phyloP scores from a whole-genome alignment of 768 basidiomycete species.

The Psilocybe azurescens region DNA sequence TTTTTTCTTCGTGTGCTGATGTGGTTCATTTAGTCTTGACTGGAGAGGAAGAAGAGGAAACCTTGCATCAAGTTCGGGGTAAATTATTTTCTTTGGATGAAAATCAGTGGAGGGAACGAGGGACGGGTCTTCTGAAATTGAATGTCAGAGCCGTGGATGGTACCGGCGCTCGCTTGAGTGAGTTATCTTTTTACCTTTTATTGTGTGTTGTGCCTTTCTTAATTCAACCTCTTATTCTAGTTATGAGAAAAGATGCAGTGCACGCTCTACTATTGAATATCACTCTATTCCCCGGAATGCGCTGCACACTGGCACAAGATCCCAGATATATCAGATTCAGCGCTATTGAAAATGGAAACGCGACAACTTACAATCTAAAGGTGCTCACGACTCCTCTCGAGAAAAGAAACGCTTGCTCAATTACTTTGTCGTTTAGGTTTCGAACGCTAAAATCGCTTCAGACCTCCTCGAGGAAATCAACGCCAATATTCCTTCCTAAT shows the following conservation, averaged over 20 bases:
- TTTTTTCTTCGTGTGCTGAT: constrained; percentile 10
- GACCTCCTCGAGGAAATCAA: constrained; percentile 67
- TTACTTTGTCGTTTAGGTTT: constrained; percentile 47
- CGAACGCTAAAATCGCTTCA: constrained; percentile 72
- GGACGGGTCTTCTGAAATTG: constrained; percentile 71
- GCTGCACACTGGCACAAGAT: constrained; percentile 72
- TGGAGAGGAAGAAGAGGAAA: constrained; percentile 85
- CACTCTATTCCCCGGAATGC: constrained; percentile 81
- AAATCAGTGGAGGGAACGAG: constrained; percentile 80
- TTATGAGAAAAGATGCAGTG: constrained; percentile 89
- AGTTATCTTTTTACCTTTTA: constrained; percentile 23
- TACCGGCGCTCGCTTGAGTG: constrained; percentile 72
- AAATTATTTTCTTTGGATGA: constrained; percentile 71
- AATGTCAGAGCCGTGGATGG: constrained; percentile 72
- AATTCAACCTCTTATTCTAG: constrained; percentile 37
- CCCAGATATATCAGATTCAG: constrained; percentile 82
- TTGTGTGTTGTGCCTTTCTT: constrained; percentile 1
- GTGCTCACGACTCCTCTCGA: constrained; percentile 41
- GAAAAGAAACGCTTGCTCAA: neutral
- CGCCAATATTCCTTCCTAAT: constrained; percentile 49
- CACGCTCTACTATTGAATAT: constrained; percentile 76
- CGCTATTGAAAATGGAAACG: constrained; percentile 62
- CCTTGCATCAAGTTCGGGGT: constrained; percentile 75
- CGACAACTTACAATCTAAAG: constrained; percentile 78
- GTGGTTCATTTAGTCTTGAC: constrained; percentile 56